phyloP scores from a whole-genome alignment of 345 rosid species.

The Anacardium occidentale region DNA sequence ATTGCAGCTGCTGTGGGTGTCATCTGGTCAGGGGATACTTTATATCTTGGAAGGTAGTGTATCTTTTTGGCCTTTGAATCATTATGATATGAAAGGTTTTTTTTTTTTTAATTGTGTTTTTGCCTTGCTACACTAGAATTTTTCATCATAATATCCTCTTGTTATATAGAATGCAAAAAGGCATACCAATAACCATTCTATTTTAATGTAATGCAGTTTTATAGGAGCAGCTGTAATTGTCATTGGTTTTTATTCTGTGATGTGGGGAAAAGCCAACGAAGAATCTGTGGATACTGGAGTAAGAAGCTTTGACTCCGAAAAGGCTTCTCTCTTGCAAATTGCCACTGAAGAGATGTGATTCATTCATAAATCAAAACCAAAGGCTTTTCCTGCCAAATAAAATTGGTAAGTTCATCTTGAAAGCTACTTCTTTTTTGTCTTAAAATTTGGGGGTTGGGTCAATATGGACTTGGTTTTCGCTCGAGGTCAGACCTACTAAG shows the following conservation, averaged over 20 bases:
- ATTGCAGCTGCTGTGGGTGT: conserved; percentile 49
- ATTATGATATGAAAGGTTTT: neutral
- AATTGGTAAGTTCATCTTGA: conserved; percentile 17
- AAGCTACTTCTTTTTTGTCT: neutral
- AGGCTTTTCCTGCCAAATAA: conserved; percentile 14
- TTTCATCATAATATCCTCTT: neutral
- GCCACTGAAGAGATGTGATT: conserved; percentile 27
- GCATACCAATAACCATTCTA: neutral
- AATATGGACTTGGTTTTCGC: neutral
- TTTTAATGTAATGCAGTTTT: conserved; percentile 33
- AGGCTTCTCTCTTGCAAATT: conserved; percentile 39
- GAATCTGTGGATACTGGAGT: conserved; percentile 22
- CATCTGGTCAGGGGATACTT: conserved; percentile 45
- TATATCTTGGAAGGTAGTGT: conserved; percentile 62
- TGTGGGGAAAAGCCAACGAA: conserved; percentile 60
- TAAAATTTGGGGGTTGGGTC: neutral
- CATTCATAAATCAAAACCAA: conserved; percentile 12
- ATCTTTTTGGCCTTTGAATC: neutral
- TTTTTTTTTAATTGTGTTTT: conserved; percentile 5
- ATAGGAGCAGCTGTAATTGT: conserved; percentile 49
- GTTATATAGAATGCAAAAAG: neutral
- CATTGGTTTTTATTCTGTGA: conserved; percentile 50
- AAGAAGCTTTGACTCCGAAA: conserved; percentile 24
- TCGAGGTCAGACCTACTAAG: neutral
- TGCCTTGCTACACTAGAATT: neutral